Percentiles rank a stretch among this genome's conserved stretches.
phyloP scores from a whole-genome alignment of 2,329 filamentous ascomycete genomes.

The Botrytis medusae region DNA sequence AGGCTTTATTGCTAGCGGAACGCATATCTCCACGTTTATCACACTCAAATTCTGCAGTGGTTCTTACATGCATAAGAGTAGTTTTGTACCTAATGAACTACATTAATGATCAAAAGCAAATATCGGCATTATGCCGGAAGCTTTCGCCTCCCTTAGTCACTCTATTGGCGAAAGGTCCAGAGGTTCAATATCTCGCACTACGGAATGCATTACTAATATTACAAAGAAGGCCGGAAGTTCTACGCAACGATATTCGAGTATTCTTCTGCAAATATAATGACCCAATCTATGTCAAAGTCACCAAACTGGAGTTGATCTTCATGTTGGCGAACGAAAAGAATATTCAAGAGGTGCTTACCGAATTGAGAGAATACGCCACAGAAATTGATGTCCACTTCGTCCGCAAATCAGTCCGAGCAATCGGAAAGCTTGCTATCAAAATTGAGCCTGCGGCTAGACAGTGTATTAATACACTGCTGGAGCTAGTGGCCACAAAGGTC shows the following conservation, averaged over 20 bases:
- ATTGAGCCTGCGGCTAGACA: conserved; percentile 89
- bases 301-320: conserved; percentile 96
- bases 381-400: conserved; percentile 99
- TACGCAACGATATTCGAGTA: conserved; percentile 94
- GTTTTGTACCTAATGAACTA: conserved; percentile 99
- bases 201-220: conserved; percentile 92
- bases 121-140: conserved; percentile 83
- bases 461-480: conserved; percentile 90
- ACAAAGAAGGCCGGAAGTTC: conserved; percentile 86
- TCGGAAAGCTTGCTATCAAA: conserved; percentile 97
- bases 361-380: conserved; percentile 93
- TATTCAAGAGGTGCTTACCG: conserved; percentile 91
- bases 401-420: conserved; percentile 93
- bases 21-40: conserved; percentile 93
- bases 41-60: conserved; percentile 94
- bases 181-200: conserved; percentile 96
- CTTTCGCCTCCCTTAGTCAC: conserved; percentile 94
- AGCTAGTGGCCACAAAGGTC: conserved; percentile 95
- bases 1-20: conserved; percentile 87
- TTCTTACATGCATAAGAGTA: conserved; percentile 92
- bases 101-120: conserved; percentile 86
- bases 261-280: conserved; percentile 99
- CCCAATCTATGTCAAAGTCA: conserved; percentile 98
- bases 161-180: conserved; percentile 89
- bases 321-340: conserved; percentile 97